These are phyloP conservation scores for Beauveria varroae DNA, from an alignment of 2,329 filamentous ascomycete genomes.

Conservation along the genomic window DNA sequence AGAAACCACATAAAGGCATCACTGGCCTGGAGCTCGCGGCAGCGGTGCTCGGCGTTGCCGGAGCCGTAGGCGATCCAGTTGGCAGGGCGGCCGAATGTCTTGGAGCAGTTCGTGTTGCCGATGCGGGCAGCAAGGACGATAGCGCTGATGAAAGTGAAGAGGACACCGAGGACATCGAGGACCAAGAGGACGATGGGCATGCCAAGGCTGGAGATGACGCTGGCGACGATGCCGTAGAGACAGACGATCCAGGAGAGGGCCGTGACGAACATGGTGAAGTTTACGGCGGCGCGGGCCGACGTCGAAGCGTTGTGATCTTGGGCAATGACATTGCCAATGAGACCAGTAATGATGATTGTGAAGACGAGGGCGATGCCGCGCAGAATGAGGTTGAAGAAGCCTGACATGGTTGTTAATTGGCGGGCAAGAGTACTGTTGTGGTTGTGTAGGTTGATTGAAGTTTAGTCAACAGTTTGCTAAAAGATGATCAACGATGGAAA, in stretches of 20 bases:
- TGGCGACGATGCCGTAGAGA: conserved; percentile 52
- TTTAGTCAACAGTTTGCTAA: background rate
- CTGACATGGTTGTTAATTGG: conserved; percentile 20
- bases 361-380: conserved; percentile 44
- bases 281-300: conserved; percentile 41
- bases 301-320: conserved; percentile 36
- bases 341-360: conserved; percentile 45
- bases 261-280: conserved; percentile 63
- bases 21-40: conserved; percentile 67
- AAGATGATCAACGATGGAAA: background rate
- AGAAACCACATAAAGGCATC: conserved; percentile 76
- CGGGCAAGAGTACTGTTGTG: background rate
- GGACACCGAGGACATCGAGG: conserved; percentile 50
- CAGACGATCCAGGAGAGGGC: conserved; percentile 58
- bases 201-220: conserved; percentile 45
- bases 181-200: conserved; percentile 45
- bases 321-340: conserved; percentile 52
- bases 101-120: conserved; percentile 59
- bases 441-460: background rate
- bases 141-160: conserved; percentile 65
- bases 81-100: conserved; percentile 28
- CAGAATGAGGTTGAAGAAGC: conserved; percentile 37
- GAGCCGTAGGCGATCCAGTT: conserved; percentile 59
- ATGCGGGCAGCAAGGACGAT: conserved; percentile 66
- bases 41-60: conserved; percentile 52